A percentile compares a stretch with the other conserved stretches of the same genome.
Evolutionary conservation across 2,329 filamentous ascomycete species (phyloP).

Genomic region (Cladophialophora chaetospira): DNA sequence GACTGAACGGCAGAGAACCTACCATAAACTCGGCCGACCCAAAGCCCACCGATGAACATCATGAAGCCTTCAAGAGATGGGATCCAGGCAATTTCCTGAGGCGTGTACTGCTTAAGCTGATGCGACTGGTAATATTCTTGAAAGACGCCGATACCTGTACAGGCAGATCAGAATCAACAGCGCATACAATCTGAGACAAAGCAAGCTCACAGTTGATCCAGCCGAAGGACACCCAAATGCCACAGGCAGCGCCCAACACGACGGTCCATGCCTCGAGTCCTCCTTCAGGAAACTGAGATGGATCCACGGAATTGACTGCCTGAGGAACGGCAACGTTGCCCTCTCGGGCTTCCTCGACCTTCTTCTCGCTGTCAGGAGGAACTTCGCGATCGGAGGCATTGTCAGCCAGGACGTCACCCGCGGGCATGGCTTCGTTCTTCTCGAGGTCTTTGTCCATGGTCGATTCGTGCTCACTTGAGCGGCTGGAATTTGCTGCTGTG

Average conservation of each 20-base stretch:
- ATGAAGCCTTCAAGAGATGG: constrained; percentile 55
- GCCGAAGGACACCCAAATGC: constrained; percentile 45
- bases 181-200: background rate
- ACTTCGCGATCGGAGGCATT: constrained; percentile 5
- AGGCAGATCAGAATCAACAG: background rate
- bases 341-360: constrained; percentile 5
- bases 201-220: constrained; percentile 36
- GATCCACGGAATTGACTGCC: constrained; percentile 28
- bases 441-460: constrained; percentile 17
- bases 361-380: background rate
- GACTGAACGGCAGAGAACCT: background rate
- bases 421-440: background rate
- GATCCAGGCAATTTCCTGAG: constrained; percentile 62
- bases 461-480: background rate
- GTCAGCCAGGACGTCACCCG: background rate
- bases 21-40: constrained; percentile 33
- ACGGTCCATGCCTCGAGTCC: constrained; percentile 47
- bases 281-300: constrained; percentile 43
- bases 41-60: constrained; percentile 37
- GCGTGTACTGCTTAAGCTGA: constrained; percentile 52
- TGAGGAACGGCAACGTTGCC: constrained; percentile 1
- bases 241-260: constrained; percentile 46
- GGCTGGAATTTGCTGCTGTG: background rate
- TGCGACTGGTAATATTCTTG: constrained; percentile 61
- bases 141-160: constrained; percentile 52